Conservation (phyloP, 495 filamentous ascomycete species). For the Schizothecium vesticola region DNA sequence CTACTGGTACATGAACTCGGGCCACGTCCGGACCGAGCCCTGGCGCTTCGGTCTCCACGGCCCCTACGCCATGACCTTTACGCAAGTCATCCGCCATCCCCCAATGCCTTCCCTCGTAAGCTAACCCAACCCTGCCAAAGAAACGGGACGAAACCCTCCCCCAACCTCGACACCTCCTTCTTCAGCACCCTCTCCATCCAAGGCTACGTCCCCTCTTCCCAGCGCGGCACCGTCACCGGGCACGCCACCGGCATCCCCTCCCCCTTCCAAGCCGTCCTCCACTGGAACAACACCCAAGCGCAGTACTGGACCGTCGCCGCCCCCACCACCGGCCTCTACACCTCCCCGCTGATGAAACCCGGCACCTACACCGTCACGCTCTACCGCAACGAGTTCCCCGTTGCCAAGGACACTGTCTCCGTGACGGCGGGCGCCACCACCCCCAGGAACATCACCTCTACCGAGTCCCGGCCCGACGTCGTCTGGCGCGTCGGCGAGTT, state of each 20-base stretch:
- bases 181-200: constrained; percentile 45
- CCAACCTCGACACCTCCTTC: constrained; percentile 50
- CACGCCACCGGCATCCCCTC: constrained; percentile 43
- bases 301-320: constrained; percentile 57
- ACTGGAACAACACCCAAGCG: constrained; percentile 56
- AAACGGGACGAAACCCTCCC: constrained; percentile 41
- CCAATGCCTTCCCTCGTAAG: constrained; percentile 8
- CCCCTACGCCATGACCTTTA: constrained; percentile 54
- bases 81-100: constrained; percentile 23
- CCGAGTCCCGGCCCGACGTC: constrained; percentile 39
- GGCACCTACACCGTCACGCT: constrained; percentile 59
- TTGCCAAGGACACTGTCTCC: constrained; percentile 42
- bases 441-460: constrained; percentile 44
- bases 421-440: constrained; percentile 44
- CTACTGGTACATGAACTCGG: constrained; percentile 61
- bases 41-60: constrained; percentile 56
- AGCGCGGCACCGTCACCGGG: constrained; percentile 50
- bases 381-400: constrained; percentile 51
- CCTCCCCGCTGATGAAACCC: constrained; percentile 58
- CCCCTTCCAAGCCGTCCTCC: constrained; percentile 50
- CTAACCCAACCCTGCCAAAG: constrained; percentile 9
- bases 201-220: constrained; percentile 46
- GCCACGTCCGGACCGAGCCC: constrained; percentile 53
- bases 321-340: constrained; percentile 43
- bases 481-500: constrained; percentile 56